phyloP scores from a whole-genome alignment of 805 yeast genomes.

The Diddensiella transvaalensis region DNA sequence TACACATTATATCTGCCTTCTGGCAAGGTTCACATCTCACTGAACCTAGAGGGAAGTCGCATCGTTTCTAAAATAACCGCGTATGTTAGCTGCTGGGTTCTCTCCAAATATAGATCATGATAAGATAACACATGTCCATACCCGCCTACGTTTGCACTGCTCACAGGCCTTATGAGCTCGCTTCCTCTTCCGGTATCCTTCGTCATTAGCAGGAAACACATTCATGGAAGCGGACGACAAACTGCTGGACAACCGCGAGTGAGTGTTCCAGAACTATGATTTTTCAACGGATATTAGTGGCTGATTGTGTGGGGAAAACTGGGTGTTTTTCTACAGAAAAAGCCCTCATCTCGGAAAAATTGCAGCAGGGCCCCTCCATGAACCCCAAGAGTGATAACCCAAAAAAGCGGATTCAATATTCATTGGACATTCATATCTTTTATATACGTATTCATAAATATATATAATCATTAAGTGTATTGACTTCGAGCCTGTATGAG shows the following conservation, averaged over 20 bases:
- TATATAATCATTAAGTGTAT: not conserved
- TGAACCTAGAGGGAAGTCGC: conserved; percentile 29
- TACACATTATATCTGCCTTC: conserved; percentile 32
- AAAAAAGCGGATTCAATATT: no score
- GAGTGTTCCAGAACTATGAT: no score
- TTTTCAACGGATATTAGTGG: no score
- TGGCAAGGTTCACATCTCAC: conserved; percentile 35
- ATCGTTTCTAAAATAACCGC: conserved; percentile 25
- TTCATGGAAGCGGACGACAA: conserved; percentile 32
- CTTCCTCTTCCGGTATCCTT: conserved; percentile 40
- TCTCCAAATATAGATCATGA: not conserved
- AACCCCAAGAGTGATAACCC: no score
- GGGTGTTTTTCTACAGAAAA: no score
- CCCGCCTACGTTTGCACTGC: conserved; percentile 38
- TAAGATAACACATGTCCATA: no score
- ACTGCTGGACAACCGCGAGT: no score
- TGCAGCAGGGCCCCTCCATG: no score
- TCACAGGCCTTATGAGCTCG: conserved; percentile 42
- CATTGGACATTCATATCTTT: no score
- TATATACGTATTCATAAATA: not conserved
- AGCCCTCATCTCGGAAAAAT: no score
- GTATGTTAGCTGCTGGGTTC: not conserved
- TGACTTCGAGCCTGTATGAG: not conserved
- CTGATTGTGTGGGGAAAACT: no score
- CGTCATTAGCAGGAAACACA: conserved; percentile 44